Conservation (phyloP, 2,329 filamentous ascomycete genomes). For the Aspergillus uvarum region DNA sequence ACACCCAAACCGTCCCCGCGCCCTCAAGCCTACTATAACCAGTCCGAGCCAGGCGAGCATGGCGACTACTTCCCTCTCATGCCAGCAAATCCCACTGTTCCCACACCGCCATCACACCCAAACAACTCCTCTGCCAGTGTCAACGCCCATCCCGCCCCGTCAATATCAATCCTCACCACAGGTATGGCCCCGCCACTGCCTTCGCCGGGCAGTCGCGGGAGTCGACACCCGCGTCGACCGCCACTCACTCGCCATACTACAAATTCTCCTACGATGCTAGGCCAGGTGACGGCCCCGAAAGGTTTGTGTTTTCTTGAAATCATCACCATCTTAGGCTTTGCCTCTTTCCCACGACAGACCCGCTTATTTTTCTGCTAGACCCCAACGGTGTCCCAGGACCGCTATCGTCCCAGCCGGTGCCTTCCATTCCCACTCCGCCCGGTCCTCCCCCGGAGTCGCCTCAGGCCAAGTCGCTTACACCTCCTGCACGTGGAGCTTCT, state of each 20-base stretch:
- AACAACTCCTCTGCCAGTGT: slow-evolving; percentile 46
- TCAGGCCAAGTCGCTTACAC: slow-evolving; percentile 35
- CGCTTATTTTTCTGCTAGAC: slow-evolving; percentile 25
- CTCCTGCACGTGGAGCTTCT: slow-evolving; percentile 46
- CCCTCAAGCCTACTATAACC: slow-evolving; percentile 46
- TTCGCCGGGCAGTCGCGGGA: slow-evolving; percentile 70
- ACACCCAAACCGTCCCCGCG: slow-evolving; percentile 80
- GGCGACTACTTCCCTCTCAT: slow-evolving; percentile 84
- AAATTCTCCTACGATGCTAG: slow-evolving; percentile 71
- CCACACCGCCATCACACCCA: slow-evolving; percentile 43
- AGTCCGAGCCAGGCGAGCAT: slow-evolving; percentile 65
- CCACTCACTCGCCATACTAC: slow-evolving; percentile 70
- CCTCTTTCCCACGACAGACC: neutral
- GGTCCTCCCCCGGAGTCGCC: slow-evolving; percentile 38
- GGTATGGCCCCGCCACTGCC: slow-evolving; percentile 78
- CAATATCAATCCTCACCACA: slow-evolving; percentile 77
- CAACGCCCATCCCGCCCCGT: slow-evolving; percentile 52
- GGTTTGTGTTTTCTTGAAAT: slow-evolving; percentile 34
- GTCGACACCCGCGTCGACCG: slow-evolving; percentile 58
- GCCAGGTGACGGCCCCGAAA: slow-evolving; percentile 48
- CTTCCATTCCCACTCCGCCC: slow-evolving; percentile 36
- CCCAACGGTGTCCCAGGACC: slow-evolving; percentile 23
- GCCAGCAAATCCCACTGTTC: slow-evolving; percentile 45
- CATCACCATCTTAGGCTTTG: slow-evolving; percentile 8
- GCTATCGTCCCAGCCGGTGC: slow-evolving; percentile 28